A percentile compares a stretch with the other conserved stretches of the same genome.
These are phyloP conservation scores for Neurospora tetraspora DNA, from an alignment of 495 filamentous ascomycete species.

Conservation along the genomic window DNA sequence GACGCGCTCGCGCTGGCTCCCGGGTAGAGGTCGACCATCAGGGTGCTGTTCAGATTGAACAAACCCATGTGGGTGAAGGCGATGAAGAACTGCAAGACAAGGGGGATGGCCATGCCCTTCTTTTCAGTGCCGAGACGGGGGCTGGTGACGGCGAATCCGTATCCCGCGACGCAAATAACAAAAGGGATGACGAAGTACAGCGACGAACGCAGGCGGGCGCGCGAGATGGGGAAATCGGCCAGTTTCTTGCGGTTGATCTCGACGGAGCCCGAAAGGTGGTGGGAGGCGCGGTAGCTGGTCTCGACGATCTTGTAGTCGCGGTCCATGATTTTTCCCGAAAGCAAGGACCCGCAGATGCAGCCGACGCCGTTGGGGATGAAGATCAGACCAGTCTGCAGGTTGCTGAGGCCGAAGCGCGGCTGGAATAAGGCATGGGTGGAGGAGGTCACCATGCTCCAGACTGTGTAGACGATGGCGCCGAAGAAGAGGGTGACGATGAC, in stretches of 20 bases:
- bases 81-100: constrained; percentile 41
- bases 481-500: constrained; percentile 45
- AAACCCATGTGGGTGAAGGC: constrained; percentile 34
- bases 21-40: constrained; percentile 55
- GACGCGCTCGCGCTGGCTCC: constrained; percentile 47
- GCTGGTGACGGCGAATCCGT: constrained; percentile 40
- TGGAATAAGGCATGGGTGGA: constrained; percentile 30
- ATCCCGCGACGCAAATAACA: constrained; percentile 29
- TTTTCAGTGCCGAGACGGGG: constrained; percentile 28
- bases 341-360: constrained; percentile 14
- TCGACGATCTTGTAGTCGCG: constrained; percentile 18
- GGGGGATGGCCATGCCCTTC: constrained; percentile 25
- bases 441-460: constrained; percentile 23
- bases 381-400: constrained; percentile 40
- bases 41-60: constrained; percentile 33
- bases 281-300: constrained; percentile 22
- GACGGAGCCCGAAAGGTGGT: constrained; percentile 31
- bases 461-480: constrained; percentile 25
- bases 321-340: constrained; percentile 17
- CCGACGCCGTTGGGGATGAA: constrained; percentile 23
- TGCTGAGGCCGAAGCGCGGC: constrained; percentile 33
- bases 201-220: constrained; percentile 38
- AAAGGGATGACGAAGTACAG: constrained; percentile 24
- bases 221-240: constrained; percentile 52
- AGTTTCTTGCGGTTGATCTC: constrained; percentile 41